Percentiles rank a stretch among this genome's conserved stretches.
These are phyloP conservation scores for Cucumis sativus DNA, from an alignment of 306 rosid genomes.

Conservation along the genomic window DNA sequence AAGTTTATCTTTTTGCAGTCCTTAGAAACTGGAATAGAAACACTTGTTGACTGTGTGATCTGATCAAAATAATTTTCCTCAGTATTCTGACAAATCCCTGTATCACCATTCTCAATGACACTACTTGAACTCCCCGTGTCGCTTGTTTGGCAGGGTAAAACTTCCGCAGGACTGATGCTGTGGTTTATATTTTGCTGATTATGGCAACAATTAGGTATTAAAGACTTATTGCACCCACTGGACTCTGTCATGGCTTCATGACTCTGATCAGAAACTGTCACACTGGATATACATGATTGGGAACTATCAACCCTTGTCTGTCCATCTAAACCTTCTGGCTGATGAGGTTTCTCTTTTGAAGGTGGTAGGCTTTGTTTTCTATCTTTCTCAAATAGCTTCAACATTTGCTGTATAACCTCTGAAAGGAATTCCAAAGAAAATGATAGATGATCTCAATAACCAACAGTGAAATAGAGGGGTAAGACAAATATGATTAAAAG, in stretches of 20 bases:
- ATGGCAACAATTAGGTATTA: background rate
- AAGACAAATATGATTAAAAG: background rate
- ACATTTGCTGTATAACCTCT: conserved; percentile 34
- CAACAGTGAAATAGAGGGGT: background rate
- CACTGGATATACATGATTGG: conserved; percentile 27
- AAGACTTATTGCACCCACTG: background rate
- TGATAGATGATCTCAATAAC: background rate
- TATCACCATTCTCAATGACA: conserved; percentile 15
- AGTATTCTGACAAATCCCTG: conserved; percentile 5
- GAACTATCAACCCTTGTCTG: conserved; percentile 17
- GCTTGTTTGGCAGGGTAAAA: conserved; percentile 13
- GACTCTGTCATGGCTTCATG: conserved; percentile 7
- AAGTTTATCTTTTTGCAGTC: conserved; percentile 12
- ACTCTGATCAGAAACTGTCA: conserved; percentile 10
- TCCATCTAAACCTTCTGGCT: conserved; percentile 10
- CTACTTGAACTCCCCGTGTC: conserved; percentile 22
- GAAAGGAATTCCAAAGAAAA: conserved; percentile 12
- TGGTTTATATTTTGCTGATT: background rate
- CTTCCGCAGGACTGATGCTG: conserved; percentile 6
- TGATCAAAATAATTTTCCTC: conserved; percentile 13
- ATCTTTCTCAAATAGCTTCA: conserved; percentile 22
- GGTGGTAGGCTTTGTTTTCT: conserved; percentile 12
- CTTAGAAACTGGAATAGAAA: conserved; percentile 2
- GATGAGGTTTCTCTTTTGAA: conserved; percentile 3
- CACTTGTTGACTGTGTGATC: conserved; percentile 6